Evolutionary conservation across 106 monocot genomes (phyloP), one percentile per base, ranked within the genome.

Genomic region (Narthecium ossifragum): DNA sequence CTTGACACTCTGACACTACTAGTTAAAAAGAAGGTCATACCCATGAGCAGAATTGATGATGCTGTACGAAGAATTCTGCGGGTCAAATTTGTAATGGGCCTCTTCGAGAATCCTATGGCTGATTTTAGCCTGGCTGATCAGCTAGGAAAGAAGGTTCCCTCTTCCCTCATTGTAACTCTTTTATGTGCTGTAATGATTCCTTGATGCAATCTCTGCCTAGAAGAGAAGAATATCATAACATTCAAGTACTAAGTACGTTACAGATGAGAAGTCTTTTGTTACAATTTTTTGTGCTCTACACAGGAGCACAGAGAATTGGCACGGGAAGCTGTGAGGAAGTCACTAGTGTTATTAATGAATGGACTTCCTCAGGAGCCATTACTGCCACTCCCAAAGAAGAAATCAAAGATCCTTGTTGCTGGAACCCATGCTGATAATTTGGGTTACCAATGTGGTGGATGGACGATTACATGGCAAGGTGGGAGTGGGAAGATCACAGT

Each of bases 381-480:
- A 20, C 28, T 57, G 31, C 57, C 57, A 20, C 34, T 57, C 9
- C 57, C 57, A 9, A 57, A 57, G 70, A 88, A 79, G 29, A 69
- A 61, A 12, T 31, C 52, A 17, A 82, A 60, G 41, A 79, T 88
- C 34, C 76, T 88, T 20, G 88, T 88, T 23, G 79, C 83, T 21
- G 88, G 88, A 29, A 63, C 59, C 17, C 88, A 88, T 70, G 83
- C 83, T 11, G 62, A 75, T 51, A 80, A 88, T 57, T 65, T 88
- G 38, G 88, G 88, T 9, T 83, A 79, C 26, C 88, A 88, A 13
- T 88, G 88, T 70, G 88, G 88, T 34, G 88, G 88, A 8, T 88
- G 88, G 88, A 76, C 79, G 5, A 83, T 88, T 47, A 34, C 69
- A 45, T 88, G 88, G 88, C 66, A 73, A 27, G 83, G 83, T 24